These are phyloP conservation scores for Diphasiastrum complanatum DNA, from an alignment of 83 land plant species.

Conservation along the genomic window DNA sequence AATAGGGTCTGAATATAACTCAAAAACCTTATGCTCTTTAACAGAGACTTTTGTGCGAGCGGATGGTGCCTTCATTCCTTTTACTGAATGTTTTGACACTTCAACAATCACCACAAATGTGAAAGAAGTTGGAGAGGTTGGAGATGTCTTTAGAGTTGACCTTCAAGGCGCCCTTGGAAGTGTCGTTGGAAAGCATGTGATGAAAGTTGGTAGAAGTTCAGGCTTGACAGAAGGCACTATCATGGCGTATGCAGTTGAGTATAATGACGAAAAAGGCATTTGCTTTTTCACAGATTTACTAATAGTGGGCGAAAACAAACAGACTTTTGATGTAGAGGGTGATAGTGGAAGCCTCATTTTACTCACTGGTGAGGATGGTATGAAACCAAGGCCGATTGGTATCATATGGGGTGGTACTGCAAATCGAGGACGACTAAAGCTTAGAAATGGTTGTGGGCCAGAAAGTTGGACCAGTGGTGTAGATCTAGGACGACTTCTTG, in stretches of 20 bases:
- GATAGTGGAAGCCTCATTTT: slow-evolving; percentile 86
- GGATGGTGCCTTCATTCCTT: slow-evolving; percentile 89
- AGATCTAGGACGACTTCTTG: slow-evolving; percentile 82
- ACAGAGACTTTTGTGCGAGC: slow-evolving; percentile 92
- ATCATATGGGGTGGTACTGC: slow-evolving; percentile 95
- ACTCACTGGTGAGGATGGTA: slow-evolving; percentile 40
- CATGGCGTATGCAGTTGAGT: slow-evolving; percentile 84
- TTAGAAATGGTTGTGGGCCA: slow-evolving; percentile 66
- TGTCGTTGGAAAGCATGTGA: slow-evolving; percentile 68
- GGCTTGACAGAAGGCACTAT: slow-evolving; percentile 77
- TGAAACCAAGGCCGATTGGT: slow-evolving; percentile 66
- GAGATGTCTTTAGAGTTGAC: slow-evolving; percentile 63
- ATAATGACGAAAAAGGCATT: slow-evolving; percentile 87
- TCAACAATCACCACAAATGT: slow-evolving; percentile 55
- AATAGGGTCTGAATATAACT: no score
- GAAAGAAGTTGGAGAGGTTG: slow-evolving; percentile 74
- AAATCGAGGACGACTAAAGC: slow-evolving; percentile 73
- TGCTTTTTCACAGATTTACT: slow-evolving; percentile 85
- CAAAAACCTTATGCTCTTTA: not conserved
- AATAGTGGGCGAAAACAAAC: slow-evolving; percentile 83
- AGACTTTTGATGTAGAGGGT: slow-evolving; percentile 86
- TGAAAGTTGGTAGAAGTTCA: slow-evolving; percentile 84
- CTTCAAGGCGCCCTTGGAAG: slow-evolving; percentile 70
- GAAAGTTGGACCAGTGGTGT: slow-evolving; percentile 96
- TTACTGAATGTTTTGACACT: slow-evolving; percentile 62